Conservation (phyloP, 2,329 filamentous ascomycete species). For the Fonsecaea monophora region DNA sequence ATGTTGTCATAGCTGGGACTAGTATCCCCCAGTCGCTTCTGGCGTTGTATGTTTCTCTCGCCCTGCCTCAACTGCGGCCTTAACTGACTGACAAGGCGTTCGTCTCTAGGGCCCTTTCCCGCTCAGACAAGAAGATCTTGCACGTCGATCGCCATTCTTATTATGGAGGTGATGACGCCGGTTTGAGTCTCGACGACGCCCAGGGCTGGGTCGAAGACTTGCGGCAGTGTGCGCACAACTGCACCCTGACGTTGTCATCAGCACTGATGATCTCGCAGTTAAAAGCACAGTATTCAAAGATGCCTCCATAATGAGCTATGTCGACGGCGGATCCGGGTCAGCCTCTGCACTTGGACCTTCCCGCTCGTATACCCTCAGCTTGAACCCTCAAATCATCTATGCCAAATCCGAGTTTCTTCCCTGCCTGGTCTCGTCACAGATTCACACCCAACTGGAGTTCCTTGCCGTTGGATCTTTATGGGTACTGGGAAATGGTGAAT, state of each 20-base stretch:
- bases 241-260: background rate
- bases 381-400: conserved; percentile 88
- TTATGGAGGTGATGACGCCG: conserved; percentile 86
- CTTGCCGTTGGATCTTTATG: conserved; percentile 92
- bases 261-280: conserved; percentile 20
- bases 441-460: conserved; percentile 90
- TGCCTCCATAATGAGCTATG: conserved; percentile 46
- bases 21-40: conserved; percentile 79
- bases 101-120: conserved; percentile 79
- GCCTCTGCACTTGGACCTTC: conserved; percentile 62
- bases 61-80: conserved; percentile 53
- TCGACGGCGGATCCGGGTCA: conserved; percentile 38
- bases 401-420: conserved; percentile 78
- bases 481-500: conserved; percentile 61
- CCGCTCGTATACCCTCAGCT: conserved; percentile 79
- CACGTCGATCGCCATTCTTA: conserved; percentile 87
- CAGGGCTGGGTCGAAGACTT: conserved; percentile 71
- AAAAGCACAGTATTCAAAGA: conserved; percentile 46
- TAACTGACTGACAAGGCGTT: conserved; percentile 71
- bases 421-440: conserved; percentile 84
- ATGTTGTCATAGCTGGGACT: conserved; percentile 79
- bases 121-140: conserved; percentile 87
- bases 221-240: conserved; percentile 45
- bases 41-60: conserved; percentile 66
- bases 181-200: conserved; percentile 81